Conservation (phyloP, 192 early-diverging fungal species). For the Mortierella antarctica region DNA sequence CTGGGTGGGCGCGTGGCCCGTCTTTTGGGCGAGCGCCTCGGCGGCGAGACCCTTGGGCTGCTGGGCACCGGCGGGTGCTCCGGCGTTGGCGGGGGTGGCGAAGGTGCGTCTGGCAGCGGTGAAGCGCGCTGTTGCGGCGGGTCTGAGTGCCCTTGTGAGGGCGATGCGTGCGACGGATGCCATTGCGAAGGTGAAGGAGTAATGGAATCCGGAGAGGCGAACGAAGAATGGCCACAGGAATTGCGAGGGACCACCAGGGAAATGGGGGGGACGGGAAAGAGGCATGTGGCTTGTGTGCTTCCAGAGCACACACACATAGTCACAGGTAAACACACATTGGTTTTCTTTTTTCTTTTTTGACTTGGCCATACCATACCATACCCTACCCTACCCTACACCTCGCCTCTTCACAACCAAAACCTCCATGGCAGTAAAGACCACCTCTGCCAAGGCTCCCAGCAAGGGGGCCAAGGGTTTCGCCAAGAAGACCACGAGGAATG, state of each 20-base stretch:
- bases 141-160: constrained; percentile 17
- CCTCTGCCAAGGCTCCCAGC: constrained; percentile 10
- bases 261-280: neutral
- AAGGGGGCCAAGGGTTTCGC: constrained; percentile 3
- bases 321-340: constrained; percentile 5
- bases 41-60: constrained; percentile 53
- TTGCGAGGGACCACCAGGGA: no score
- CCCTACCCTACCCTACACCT: neutral
- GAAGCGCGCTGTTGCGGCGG: constrained; percentile 14
- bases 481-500: neutral
- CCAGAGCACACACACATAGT: constrained; percentile 1
- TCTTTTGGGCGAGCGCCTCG: constrained; percentile 58
- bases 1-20: constrained; percentile 34
- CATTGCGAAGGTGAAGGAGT: constrained; percentile 13
- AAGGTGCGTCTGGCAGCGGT: constrained; percentile 40
- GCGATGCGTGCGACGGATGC: constrained; percentile 46
- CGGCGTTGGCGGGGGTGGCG: constrained; percentile 26
- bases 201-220: neutral
- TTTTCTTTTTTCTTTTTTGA: constrained; percentile 4
- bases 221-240: no score
- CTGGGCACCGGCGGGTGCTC: neutral
- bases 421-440: constrained; percentile 3
- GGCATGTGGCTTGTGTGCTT: neutral
- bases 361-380: neutral
- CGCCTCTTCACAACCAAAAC: neutral